Evolutionary conservation across 2,329 filamentous ascomycete species (phyloP), one percentile per base, ranked within the genome.

Genomic region (Drechslerella dactyloides): DNA sequence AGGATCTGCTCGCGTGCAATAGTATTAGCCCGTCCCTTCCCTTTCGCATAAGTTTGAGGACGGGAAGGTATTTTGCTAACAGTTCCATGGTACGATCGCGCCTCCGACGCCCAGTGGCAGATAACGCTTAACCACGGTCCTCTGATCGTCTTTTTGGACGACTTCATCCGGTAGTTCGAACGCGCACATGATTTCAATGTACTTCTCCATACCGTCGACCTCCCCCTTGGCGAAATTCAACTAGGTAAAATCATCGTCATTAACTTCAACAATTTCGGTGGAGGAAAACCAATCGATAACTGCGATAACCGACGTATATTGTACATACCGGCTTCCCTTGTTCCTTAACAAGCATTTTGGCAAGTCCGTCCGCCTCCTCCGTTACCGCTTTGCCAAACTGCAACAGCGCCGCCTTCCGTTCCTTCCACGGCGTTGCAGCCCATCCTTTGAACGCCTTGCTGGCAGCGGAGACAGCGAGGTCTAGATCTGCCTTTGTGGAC

Each of bases 71-170:
- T 69, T 19, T 79, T 56, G 10, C 2, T 81, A 80, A 73, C 78
- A 87, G 77, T 87, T 87, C 85, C 86, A 87, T 0, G 85, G 85
- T 23, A 84, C 83, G 74, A 87, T 87, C 66, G 82, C 85, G 11
- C 80, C 84, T 1, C 82, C 80, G 2, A 84, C 80, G 35, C 84
- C 84, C 42, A 85, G 79, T 0, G 84, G 83, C 19, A 78, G 77
- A 74, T 82, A 81, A 1, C 80, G 82, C 1, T 79, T 80, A 17
- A 82, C 76, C 74, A 84, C 78, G 27, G 77, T 78, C 50, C 79
- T 74, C 11, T 78, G 79, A 11, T 81, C 80, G 55, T 81, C 81
- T 40, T 85, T 83, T 73, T 81, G 80, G 61, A 84, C 78, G 66
- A 83, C 74, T 46, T 83, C 81, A 60, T 83, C 81, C 48, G 81